Base-by-base conservation (phyloP, 2,329 filamentous ascomycete species). In the Exserohilum rostratum region DNA sequence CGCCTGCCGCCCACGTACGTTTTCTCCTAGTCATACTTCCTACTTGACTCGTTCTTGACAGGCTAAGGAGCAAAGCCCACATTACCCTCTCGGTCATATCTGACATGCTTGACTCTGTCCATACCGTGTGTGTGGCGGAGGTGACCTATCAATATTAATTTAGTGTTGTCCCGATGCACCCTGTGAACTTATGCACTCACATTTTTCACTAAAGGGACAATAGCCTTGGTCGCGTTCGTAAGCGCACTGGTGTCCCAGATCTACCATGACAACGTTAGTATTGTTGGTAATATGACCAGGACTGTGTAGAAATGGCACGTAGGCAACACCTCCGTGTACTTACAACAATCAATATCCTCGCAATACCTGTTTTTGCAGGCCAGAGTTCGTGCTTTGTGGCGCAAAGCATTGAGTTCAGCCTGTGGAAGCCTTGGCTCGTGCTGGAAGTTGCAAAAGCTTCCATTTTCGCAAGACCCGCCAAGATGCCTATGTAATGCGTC, bases 271-370 rank as follows among this genome's bases (percentile, higher is more conserved):
- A 17, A 15, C 27, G 31, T 67, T 42, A 65, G 57, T 35, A 37
- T 20, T 1, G 17, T 12, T 6, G 33, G 15, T 13, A 10, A 22
- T 3, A 4, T 27, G 11, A 20, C 29, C 17, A 34, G 12, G n/a
- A 18, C 20, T 6, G n/a, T 17, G 11, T 5, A 39, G n/a, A 18
- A 25, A 22, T 18, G 3, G 30, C 37, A 30, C 39, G 30, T 7
- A 13, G 30, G 13, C 17, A 2, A 29, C 9, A 1, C 15, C 27
- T 33, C 17, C 13, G 7, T 18, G 18, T 30, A 68, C 70, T 66
- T 62, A 74, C 71, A 76, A 60, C 79, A 80, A 31, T 77, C 69
- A 34, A 77, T 60, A 35, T 78, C 75, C 27, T 75, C 65, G 51
- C 78, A 80, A 13, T 64, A 62, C n/a, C 66, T 60, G 13, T 73